Evolutionary conservation across 2,329 filamentous ascomycete species (phyloP), one percentile per base, ranked within the genome.

Genomic region (Trichocomaceae sp.): DNA sequence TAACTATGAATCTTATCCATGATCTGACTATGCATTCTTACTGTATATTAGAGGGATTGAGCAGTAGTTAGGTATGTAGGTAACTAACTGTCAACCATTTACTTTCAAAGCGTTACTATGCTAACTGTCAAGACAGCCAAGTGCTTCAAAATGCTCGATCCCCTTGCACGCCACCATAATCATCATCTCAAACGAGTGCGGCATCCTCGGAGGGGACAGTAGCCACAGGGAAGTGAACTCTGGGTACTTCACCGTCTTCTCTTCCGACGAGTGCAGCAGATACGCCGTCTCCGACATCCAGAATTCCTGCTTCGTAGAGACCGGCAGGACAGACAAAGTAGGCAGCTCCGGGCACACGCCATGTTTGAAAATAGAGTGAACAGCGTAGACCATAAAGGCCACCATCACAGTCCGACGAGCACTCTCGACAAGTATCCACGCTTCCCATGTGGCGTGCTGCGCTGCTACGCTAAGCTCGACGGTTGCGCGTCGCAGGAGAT

Each of bases 361-460:
- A 15, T 47, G 45, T 41, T 47, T 44, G 35, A 44, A 49, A 31
- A 47, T 49, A 35, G 31, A 41, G 37, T 54, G 49, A 26, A 54
- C 20, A 19, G 45, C 20, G 26, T 48, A 47, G 19, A 49, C 19
- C 20, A 48, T 41, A 41, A 54, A 54, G 10, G 52, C 35, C n/a
- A 54, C 23, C 37, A 54, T 44, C 7, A 54, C 52, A 13, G 52
- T 33, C 6, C 52, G 52, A 41, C 52, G 52, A 35, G 47, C 26
- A 31, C 52, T 54, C 52, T 54, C 52, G n/a, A 46, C 35, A 13
- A 54, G 23, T 4, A 54, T 31, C 52, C 52, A 54, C 7, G 12
- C 37, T 29, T 54, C 45, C 52, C 52, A 37, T 33, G 52, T 47
- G 22, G 52, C 12, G 9, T 37, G 23, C 22, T n/a, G n/a, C n/a